Evolutionary conservation across 176 grass and related monocot genomes (phyloP).

Genomic region (Leersia perrieri): DNA sequence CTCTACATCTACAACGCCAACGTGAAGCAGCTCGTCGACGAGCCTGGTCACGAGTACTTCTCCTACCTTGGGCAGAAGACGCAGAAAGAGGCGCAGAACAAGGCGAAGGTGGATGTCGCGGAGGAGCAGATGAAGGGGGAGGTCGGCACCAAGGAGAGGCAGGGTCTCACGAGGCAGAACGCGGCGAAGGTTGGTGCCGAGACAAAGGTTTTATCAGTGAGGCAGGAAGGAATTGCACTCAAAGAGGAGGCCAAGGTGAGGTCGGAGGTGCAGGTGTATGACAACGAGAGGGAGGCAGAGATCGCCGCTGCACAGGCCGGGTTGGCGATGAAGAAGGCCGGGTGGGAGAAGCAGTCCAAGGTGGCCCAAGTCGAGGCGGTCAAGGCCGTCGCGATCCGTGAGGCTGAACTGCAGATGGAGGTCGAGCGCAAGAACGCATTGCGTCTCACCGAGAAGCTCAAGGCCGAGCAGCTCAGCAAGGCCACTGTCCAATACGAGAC

Average conservation of each 20-base stretch:
- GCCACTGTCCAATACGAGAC: constrained; percentile 77
- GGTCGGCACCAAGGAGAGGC: constrained; percentile 53
- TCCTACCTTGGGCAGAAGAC: constrained; percentile 87
- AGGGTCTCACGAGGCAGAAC: constrained; percentile 57
- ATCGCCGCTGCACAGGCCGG: constrained; percentile 56
- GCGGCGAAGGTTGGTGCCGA: constrained; percentile 64
- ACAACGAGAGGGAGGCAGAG: constrained; percentile 66
- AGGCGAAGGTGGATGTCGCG: constrained; percentile 77
- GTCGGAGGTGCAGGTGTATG: constrained; percentile 59
- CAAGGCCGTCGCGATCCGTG: constrained; percentile 72
- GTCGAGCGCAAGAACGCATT: constrained; percentile 63
- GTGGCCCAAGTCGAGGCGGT: constrained; percentile 73
- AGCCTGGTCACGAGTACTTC: constrained; percentile 79
- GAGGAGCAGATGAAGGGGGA: constrained; percentile 71
- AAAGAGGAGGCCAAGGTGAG: constrained; percentile 61
- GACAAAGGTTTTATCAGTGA: constrained; percentile 52
- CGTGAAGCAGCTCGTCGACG: constrained; percentile 89
- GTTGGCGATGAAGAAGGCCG: constrained; percentile 76
- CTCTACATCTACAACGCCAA: constrained; percentile 88
- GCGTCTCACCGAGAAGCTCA: constrained; percentile 80
- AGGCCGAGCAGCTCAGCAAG: constrained; percentile 76
- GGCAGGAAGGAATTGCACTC: constrained; percentile 45
- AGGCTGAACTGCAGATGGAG: constrained; percentile 84
- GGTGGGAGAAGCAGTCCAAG: constrained; percentile 49
- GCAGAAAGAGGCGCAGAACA: constrained; percentile 74